Conservation (phyloP, 2,329 filamentous ascomycete species). For the Plenodomus tracheiphilus region DNA sequence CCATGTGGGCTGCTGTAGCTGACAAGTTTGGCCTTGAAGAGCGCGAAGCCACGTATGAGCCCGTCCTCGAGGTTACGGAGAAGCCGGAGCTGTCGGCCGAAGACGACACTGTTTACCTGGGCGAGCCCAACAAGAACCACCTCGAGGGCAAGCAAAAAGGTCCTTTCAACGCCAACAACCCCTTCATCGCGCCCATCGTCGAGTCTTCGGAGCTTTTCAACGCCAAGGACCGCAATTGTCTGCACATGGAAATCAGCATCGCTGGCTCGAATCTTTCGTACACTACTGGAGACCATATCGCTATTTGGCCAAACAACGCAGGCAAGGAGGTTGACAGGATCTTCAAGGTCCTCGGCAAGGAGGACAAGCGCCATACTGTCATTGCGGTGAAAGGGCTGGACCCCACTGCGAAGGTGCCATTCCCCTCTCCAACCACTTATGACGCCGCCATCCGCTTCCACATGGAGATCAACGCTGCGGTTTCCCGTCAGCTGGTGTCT, state of each 20-base stretch:
- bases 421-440: slow-evolving; percentile 95
- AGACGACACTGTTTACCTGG: slow-evolving; percentile 83
- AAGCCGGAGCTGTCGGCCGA: slow-evolving; percentile 73
- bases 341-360: slow-evolving; percentile 74
- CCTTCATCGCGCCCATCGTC: slow-evolving; percentile 90
- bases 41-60: slow-evolving; percentile 94
- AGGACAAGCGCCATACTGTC: slow-evolving; percentile 76
- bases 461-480: slow-evolving; percentile 92
- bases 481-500: slow-evolving; percentile 93
- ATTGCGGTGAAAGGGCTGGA: slow-evolving; percentile 90
- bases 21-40: slow-evolving; percentile 88
- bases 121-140: slow-evolving; percentile 95
- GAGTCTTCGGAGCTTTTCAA: slow-evolving; percentile 91
- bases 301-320: slow-evolving; percentile 94
- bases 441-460: slow-evolving; percentile 93
- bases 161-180: slow-evolving; percentile 95
- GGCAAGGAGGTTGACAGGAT: slow-evolving; percentile 91
- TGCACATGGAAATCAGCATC: slow-evolving; percentile 95
- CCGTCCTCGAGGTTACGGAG: slow-evolving; percentile 81
- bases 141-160: slow-evolving; percentile 82
- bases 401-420: slow-evolving; percentile 94
- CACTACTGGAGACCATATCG: slow-evolving; percentile 96
- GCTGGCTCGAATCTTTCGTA: slow-evolving; percentile 87
- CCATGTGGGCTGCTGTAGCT: slow-evolving; percentile 90
- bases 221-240: slow-evolving; percentile 87